Percentiles rank a stretch among this genome's conserved stretches.
These are phyloP conservation scores for Eucalyptus microcorys DNA, from an alignment of 345 rosid genomes.

Conservation along the genomic window DNA sequence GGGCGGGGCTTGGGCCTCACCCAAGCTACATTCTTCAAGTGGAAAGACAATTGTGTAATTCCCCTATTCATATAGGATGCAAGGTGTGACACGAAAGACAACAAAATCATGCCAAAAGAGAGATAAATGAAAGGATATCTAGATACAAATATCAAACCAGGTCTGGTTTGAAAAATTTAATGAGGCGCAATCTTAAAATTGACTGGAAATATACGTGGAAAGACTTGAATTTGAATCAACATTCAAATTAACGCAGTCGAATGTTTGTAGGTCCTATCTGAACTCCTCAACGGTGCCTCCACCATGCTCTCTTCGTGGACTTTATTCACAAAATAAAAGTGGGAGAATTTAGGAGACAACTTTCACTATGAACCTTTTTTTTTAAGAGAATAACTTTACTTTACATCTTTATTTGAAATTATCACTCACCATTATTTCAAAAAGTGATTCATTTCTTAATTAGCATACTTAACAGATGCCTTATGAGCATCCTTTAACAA, in stretches of 20 bases:
- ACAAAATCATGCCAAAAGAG: neutral
- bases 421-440: neutral
- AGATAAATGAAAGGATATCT: neutral
- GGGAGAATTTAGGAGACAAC: neutral
- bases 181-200: neutral
- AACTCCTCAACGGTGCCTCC: neutral
- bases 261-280: neutral
- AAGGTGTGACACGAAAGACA: neutral
- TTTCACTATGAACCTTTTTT: neutral
- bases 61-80: too few species aligned
- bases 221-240: neutral
- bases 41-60: too few species aligned
- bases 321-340: neutral
- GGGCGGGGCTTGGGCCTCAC: too few species aligned
- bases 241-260: neutral
- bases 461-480: neutral
- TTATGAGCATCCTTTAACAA: neutral
- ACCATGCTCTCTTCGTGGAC: neutral
- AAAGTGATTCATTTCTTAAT: neutral
- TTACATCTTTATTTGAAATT: neutral
- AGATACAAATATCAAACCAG: neutral
- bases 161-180: neutral
- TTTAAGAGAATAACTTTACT: neutral
- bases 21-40: too few species aligned
- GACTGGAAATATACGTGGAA: neutral